Conservation (phyloP, 2,329 filamentous ascomycete genomes). For the Paecilomyces niveus region DNA sequence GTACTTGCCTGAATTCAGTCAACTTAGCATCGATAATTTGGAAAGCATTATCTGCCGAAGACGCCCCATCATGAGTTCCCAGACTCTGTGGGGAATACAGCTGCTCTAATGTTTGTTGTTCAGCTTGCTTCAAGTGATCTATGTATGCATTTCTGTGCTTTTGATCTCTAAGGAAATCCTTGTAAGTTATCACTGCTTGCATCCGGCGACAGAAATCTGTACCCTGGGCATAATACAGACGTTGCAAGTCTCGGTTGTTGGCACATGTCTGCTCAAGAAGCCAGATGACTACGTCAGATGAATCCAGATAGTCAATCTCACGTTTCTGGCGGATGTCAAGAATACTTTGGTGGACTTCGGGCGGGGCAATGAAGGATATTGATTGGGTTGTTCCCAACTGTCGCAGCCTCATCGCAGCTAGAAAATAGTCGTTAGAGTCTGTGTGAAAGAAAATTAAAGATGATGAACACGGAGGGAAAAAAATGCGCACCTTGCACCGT, state of each 20-base stretch:
- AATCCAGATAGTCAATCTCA: conserved; percentile 27
- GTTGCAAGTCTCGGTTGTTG: conserved; percentile 52
- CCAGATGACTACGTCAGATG: conserved; percentile 52
- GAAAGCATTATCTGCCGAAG: neutral
- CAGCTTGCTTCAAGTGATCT: conserved; percentile 41
- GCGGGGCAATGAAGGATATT: conserved; percentile 48
- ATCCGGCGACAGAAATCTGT: conserved; percentile 53
- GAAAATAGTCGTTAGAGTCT: neutral
- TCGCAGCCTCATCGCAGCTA: conserved; percentile 59
- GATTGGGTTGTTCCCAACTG: conserved; percentile 53
- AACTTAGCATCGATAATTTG: conserved; percentile 19
- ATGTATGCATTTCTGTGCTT: conserved; percentile 37
- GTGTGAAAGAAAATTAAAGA: conserved; percentile 2
- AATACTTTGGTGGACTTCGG: conserved; percentile 57
- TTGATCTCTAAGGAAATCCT: conserved; percentile 32
- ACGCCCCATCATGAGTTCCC: conserved; percentile 9
- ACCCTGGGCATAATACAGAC: conserved; percentile 55
- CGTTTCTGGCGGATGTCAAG: conserved; percentile 37
- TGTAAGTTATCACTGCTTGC: conserved; percentile 41
- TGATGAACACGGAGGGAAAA: neutral
- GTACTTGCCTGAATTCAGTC: conserved; percentile 22
- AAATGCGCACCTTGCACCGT: conserved; percentile 49
- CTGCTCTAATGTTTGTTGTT: conserved; percentile 51
- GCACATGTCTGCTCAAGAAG: conserved; percentile 58
- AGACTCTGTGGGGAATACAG: conserved; percentile 46